Conservation (phyloP, 1,284 basidiomycete species). For the Pisolithus thermaeus region DNA sequence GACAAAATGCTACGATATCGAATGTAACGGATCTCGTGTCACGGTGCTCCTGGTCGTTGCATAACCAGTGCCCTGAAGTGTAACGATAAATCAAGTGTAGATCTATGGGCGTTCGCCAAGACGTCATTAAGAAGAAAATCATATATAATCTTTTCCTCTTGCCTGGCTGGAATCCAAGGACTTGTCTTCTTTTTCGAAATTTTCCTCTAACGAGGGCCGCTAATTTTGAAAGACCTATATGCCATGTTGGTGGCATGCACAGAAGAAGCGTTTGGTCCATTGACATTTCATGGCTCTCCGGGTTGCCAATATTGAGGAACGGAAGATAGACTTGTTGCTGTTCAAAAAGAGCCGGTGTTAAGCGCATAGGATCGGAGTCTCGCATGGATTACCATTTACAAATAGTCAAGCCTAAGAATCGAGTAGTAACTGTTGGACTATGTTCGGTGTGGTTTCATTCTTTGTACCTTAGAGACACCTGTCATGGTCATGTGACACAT, state of each 20-base stretch:
- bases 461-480: too few relatives aligned
- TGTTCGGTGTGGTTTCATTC: too few relatives aligned
- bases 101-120: neutral
- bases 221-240: slow-evolving; percentile 1
- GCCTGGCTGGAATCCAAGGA: neutral
- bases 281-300: too few relatives aligned
- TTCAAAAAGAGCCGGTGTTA: too few relatives aligned
- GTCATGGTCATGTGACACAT: too few relatives aligned
- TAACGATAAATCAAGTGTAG: slow-evolving; percentile 8
- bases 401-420: neutral
- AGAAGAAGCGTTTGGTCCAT: too few relatives aligned
- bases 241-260: neutral
- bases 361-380: too few relatives aligned
- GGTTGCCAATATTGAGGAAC: too few relatives aligned
- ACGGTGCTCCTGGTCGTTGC: slow-evolving; percentile 15
- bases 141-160: neutral
- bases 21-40: slow-evolving; percentile 14
- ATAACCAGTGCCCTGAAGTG: slow-evolving; percentile 18
- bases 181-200: neutral
- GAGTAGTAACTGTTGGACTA: too few relatives aligned
- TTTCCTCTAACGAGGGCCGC: neutral
- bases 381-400: too few relatives aligned
- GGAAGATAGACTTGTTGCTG: too few relatives aligned
- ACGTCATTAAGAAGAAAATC: neutral
- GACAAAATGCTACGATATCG: slow-evolving; percentile 12